Evolutionary conservation across 768 basidiomycete genomes (phyloP), one percentile per base, ranked within the genome.

Genomic region (Suillus occidentalis): DNA sequence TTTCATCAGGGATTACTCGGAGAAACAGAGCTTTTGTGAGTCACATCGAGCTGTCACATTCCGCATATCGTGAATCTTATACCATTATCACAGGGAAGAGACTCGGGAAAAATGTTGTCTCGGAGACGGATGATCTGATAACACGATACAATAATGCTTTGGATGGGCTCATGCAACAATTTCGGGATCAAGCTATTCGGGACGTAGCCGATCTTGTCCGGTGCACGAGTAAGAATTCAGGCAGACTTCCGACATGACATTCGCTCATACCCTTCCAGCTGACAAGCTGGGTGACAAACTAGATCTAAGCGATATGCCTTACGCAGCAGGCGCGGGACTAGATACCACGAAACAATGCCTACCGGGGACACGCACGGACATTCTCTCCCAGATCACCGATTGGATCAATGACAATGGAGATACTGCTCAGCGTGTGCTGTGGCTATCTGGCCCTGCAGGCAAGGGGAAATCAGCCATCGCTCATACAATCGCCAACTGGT

Each of bases 401-500:
- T 73, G 72, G 72, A 60, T 64, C 6, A 58, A 65, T 40, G 28
- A 49, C 22, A 37, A 6, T 1, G 22, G 34, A 39, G 60, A 50
- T 14, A 25, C 36, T 13, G 22, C 50, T 42, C 43, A 58, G 31
- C 62, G 65, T 10, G 60, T 72, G 9, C 65, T 63, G 43, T 61
- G 66, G 39, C 68, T 72, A 16, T 25, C 58, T 13, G 71, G 71
- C 3, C 58, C 45, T 20, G 42, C 64, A 8, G 73, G 72, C 34
- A 77, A 68, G 0, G 76, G 76, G 4, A 77, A 77, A 58, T 75
- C 77, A 7, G 67, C 73, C 1, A 62, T 78, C 25, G 68, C 71
- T 36, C 64, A 71, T 37, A 66, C 72, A 1, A 63, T 67, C n/a
- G 68, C 70, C 18, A 4, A 60, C 12, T 58, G 43, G 36, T 66